phyloP scores from a whole-genome alignment of 106 monocot genomes.

The Apostasia ramifera region DNA sequence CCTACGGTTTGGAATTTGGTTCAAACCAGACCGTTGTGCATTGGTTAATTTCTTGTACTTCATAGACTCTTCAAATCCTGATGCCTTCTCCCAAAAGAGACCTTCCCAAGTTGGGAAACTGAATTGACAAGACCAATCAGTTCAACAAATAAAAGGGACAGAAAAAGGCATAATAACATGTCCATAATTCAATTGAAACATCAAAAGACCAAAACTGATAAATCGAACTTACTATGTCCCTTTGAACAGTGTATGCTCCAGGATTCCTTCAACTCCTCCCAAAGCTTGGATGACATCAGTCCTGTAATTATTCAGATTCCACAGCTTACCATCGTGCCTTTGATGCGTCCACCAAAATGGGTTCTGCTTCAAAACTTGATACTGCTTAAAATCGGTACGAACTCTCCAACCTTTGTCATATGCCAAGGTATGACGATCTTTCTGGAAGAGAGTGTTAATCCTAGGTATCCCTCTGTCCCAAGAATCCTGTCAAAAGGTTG shows the following conservation, averaged over 20 bases:
- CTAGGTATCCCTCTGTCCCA: conserved; percentile 99
- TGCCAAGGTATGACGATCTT: conserved; percentile 95
- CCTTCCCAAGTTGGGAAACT: conserved; percentile 99
- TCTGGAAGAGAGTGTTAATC: conserved; percentile 99
- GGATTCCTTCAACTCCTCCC: conserved; percentile 98
- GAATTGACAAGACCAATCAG: conserved; percentile 17
- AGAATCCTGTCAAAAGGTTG: conserved; percentile 54
- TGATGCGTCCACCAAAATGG: conserved; percentile 99
- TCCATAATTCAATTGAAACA: neutral
- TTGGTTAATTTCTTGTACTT: conserved; percentile 99
- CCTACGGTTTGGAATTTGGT: conserved; percentile 98
- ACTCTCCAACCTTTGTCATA: conserved; percentile 99
- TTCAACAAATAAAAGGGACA: neutral
- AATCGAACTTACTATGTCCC: conserved; percentile 86
- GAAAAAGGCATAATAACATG: neutral
- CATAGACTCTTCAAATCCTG: conserved; percentile 99
- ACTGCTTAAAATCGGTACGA: conserved; percentile 98
- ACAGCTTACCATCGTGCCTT: conserved; percentile 98
- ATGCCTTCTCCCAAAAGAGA: conserved; percentile 99
- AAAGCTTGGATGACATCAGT: conserved; percentile 99
- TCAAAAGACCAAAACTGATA: neutral
- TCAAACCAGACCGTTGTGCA: conserved; percentile 92
- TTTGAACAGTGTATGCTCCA: conserved; percentile 97
- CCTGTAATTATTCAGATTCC: conserved; percentile 98
- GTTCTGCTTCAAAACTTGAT: conserved; percentile 97